Percentiles rank a stretch among this genome's conserved stretches.
Conservation (phyloP, 163 green algal species). For the Scenedesmus sp. region DNA sequence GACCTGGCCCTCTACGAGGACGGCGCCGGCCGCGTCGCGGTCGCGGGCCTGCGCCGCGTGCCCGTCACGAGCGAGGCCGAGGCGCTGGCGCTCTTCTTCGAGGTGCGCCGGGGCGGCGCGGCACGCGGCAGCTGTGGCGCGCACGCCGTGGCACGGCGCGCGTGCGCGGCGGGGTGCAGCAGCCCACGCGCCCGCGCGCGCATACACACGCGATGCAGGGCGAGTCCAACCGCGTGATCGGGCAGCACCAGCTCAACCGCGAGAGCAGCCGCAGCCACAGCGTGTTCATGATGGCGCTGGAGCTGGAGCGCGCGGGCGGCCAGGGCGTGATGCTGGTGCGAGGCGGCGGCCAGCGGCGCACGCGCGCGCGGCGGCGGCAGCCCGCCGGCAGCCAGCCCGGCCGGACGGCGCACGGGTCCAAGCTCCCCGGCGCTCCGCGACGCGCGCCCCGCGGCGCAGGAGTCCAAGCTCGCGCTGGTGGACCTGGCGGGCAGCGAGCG, state of each 20-base stretch:
- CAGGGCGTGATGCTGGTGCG: slow-evolving; percentile 37
- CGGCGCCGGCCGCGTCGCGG: slow-evolving; percentile 8
- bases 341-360: slow-evolving; percentile 5
- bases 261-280: slow-evolving; percentile 82
- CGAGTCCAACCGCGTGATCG: slow-evolving; percentile 73
- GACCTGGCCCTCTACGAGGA: slow-evolving; percentile 62
- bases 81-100: slow-evolving; percentile 74
- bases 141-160: too few species aligned
- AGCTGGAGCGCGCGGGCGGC: slow-evolving; percentile 9
- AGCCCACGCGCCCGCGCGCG: background rate
- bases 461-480: slow-evolving; percentile 87
- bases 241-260: slow-evolving; percentile 88
- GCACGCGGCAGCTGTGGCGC: too few species aligned
- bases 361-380: background rate
- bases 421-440: background rate
- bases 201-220: slow-evolving; percentile 48
- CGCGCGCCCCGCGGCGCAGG: slow-evolving; percentile 25
- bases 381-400: background rate
- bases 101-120: too few species aligned
- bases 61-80: slow-evolving; percentile 66
- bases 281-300: slow-evolving; percentile 76
- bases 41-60: slow-evolving; percentile 56
- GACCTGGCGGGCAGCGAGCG: slow-evolving; percentile 89
- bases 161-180: too few species aligned
- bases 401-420: background rate